A percentile compares a stretch with the other conserved stretches of the same genome.
Evolutionary conservation across 306 rosid species (phyloP).

Genomic region (Medicago lupulina): DNA sequence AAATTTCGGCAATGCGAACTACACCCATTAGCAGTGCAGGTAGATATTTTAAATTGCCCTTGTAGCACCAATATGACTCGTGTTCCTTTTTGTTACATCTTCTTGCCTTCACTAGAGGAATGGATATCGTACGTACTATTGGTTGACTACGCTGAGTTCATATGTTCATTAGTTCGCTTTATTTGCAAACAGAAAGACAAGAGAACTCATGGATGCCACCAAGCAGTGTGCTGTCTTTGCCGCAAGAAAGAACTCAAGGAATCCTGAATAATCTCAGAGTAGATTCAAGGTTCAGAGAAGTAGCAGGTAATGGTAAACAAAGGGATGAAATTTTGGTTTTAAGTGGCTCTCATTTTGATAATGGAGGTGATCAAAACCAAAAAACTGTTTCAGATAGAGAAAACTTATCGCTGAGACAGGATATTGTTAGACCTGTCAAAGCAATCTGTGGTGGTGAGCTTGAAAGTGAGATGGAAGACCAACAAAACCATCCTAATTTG

Average conservation of each 20-base stretch:
- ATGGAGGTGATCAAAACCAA: conserved; percentile 42
- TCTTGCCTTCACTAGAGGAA: conserved; percentile 11
- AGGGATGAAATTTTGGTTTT: conserved; percentile 34
- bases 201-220: conserved; percentile 33
- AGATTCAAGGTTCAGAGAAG: conserved; percentile 40
- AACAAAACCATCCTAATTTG: conserved; percentile 32
- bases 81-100: not conserved
- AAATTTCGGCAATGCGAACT: conserved; percentile 28
- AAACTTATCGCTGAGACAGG: conserved; percentile 34
- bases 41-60: conserved; percentile 30
- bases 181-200: conserved; percentile 50
- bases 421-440: conserved; percentile 28
- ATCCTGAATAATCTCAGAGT: conserved; percentile 52
- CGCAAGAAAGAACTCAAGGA: conserved; percentile 56
- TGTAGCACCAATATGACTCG: conserved; percentile 22
- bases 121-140: not conserved
- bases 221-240: conserved; percentile 33
- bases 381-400: conserved; percentile 36
- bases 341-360: conserved; percentile 32
- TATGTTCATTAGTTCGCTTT: conserved; percentile 20
- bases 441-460: conserved; percentile 28
- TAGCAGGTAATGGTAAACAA: conserved; percentile 33
- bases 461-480: conserved; percentile 41
- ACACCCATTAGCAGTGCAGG: conserved; percentile 48
- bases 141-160: conserved; percentile 1